Percentiles rank a stretch among this genome's conserved stretches.
These are phyloP conservation scores for Colletotrichum musae DNA, from an alignment of 2,329 filamentous ascomycete species.

Conservation along the genomic window DNA sequence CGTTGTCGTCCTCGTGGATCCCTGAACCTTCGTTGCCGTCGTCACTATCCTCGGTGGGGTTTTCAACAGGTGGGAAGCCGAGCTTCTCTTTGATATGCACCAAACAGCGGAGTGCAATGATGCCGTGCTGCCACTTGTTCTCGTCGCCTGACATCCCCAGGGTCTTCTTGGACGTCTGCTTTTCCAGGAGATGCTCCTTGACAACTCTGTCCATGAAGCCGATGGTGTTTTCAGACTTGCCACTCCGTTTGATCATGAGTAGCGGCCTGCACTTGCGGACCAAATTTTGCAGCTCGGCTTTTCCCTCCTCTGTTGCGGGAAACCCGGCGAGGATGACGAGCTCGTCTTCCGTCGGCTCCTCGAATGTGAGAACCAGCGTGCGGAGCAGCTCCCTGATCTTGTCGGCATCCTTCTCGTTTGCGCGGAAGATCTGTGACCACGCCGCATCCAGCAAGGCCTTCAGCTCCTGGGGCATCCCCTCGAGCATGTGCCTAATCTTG, in stretches of 20 bases:
- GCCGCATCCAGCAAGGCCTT: constrained; percentile 53
- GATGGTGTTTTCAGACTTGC: constrained; percentile 36
- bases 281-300: constrained; percentile 51
- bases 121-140: constrained; percentile 58
- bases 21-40: constrained; percentile 14
- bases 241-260: constrained; percentile 29
- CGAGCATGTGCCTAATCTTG: constrained; percentile 54
- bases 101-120: constrained; percentile 55
- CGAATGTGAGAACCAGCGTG: constrained; percentile 57
- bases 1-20: neutral
- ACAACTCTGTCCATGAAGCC: constrained; percentile 53
- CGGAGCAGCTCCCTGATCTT: constrained; percentile 59
- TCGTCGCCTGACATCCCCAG: constrained; percentile 55
- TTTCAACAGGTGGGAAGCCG: constrained; percentile 44
- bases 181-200: constrained; percentile 57
- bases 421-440: constrained; percentile 54
- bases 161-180: constrained; percentile 45
- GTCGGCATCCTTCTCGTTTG: constrained; percentile 50
- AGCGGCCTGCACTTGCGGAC: constrained; percentile 57
- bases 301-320: constrained; percentile 49
- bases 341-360: constrained; percentile 56
- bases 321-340: constrained; percentile 55
- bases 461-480: constrained; percentile 57
- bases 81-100: constrained; percentile 54
- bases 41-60: neutral